phyloP scores from a whole-genome alignment of 306 rosid species.

The cucumber (Cucumis sativus) region Cucumber_9930_V3 NC_026660.2:29150501-29151000 shows the following conservation, averaged over 20 bases:
- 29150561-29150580: constrained; percentile 99
- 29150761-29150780: not conserved
- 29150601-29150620: constrained; percentile 78
- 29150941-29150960: constrained; percentile 99
- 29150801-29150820: constrained; percentile 7
- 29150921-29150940: constrained; percentile 93
- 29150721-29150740: not conserved
- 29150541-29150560: constrained; percentile 98
- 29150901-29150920: constrained; percentile 98
- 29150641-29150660: constrained; percentile 6
- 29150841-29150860: constrained; percentile 87
- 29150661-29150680: not conserved
- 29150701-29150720: not conserved
- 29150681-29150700: not conserved
- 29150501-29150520: constrained; percentile 99
- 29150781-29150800: constrained; percentile 5
- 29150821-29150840: constrained; percentile 84
- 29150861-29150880: constrained; percentile 89
- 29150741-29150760: not conserved
- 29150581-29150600: constrained; percentile 80
- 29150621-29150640: constrained; percentile 91
- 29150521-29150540: constrained; percentile 99
- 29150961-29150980: constrained; percentile 96
- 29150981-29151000: constrained; percentile 31
- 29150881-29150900: constrained; percentile 98